Conservation (phyloP, 495 filamentous ascomycete genomes). For the Talaromyces trachyspermus region DNA sequence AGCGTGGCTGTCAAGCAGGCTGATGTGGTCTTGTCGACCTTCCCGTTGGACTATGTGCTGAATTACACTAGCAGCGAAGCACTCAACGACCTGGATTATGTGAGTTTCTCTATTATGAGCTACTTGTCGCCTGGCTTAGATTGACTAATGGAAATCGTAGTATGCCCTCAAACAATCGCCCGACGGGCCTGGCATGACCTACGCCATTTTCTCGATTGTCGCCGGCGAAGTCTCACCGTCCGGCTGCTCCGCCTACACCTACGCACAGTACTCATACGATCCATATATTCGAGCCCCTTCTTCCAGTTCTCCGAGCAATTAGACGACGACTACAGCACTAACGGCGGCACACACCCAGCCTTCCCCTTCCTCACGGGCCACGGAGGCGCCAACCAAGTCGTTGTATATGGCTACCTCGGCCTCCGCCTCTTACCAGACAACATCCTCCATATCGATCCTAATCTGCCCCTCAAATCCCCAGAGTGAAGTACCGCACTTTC, state of each 20-base stretch:
- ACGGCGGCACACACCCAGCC: slow-evolving; percentile 61
- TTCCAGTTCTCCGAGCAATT: slow-evolving; percentile 62
- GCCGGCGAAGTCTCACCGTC: slow-evolving; percentile 51
- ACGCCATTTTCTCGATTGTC: slow-evolving; percentile 55
- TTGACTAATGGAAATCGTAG: slow-evolving; percentile 13
- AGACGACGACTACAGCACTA: slow-evolving; percentile 52
- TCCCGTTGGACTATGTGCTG: slow-evolving; percentile 45
- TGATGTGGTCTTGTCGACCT: slow-evolving; percentile 55
- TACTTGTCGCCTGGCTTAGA: slow-evolving; percentile 1
- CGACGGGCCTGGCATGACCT: slow-evolving; percentile 61
- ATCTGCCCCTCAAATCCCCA: slow-evolving; percentile 55
- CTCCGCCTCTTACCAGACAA: slow-evolving; percentile 47
- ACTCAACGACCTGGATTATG: slow-evolving; percentile 52
- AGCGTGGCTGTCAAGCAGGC: slow-evolving; percentile 57
- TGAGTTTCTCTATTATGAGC: slow-evolving; percentile 16
- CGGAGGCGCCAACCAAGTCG: slow-evolving; percentile 56
- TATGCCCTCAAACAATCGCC: slow-evolving; percentile 58
- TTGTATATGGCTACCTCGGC: slow-evolving; percentile 54
- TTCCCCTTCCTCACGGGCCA: slow-evolving; percentile 63
- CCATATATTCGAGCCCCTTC: slow-evolving; percentile 44
- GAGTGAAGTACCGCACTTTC: slow-evolving; percentile 57
- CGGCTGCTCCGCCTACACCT: slow-evolving; percentile 58
- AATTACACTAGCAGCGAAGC: slow-evolving; percentile 47
- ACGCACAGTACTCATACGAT: slow-evolving; percentile 53
- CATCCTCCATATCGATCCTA: slow-evolving; percentile 48